These are phyloP conservation scores for Gamarada debralockiae DNA, from an alignment of 495 filamentous ascomycete genomes.

Conservation along the genomic window DNA sequence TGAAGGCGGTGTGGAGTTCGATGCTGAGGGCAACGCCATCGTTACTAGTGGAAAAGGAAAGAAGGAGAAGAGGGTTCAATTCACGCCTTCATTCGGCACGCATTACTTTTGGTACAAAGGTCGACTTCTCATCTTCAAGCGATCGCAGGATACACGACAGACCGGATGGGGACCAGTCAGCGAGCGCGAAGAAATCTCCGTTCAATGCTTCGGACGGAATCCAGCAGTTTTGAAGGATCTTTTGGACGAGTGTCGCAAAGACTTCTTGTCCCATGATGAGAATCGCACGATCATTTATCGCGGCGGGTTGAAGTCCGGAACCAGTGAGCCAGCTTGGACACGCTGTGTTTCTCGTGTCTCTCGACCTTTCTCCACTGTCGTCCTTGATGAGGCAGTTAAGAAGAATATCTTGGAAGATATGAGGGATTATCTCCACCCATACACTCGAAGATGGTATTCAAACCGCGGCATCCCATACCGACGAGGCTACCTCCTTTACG, in stretches of 20 bases:
- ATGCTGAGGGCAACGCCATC: slow-evolving; percentile 15
- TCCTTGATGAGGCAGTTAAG: slow-evolving; percentile 75
- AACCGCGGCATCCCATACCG: slow-evolving; percentile 73
- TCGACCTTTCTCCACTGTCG: slow-evolving; percentile 81
- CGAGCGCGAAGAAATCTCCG: slow-evolving; percentile 52
- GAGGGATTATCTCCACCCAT: slow-evolving; percentile 81
- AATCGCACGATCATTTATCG: slow-evolving; percentile 65
- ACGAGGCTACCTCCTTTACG: slow-evolving; percentile 84
- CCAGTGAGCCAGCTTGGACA: slow-evolving; percentile 41
- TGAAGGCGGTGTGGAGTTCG: slow-evolving; percentile 22
- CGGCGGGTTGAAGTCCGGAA: slow-evolving; percentile 36
- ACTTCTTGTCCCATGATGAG: slow-evolving; percentile 55
- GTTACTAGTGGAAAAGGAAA: slow-evolving; percentile 12
- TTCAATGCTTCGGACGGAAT: slow-evolving; percentile 64
- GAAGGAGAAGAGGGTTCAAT: slow-evolving; percentile 57
- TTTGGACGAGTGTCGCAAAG: slow-evolving; percentile 56
- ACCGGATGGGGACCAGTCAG: slow-evolving; percentile 21
- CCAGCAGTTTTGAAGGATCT: slow-evolving; percentile 62
- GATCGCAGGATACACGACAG: slow-evolving; percentile 32
- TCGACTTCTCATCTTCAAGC: slow-evolving; percentile 51
- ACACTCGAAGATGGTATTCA: slow-evolving; percentile 74
- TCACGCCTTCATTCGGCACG: slow-evolving; percentile 60
- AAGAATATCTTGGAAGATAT: slow-evolving; percentile 72
- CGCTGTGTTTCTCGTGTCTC: slow-evolving; percentile 57
- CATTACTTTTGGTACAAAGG: slow-evolving; percentile 65